Percentiles rank a stretch among this genome's conserved stretches.
Evolutionary conservation across 1,284 basidiomycete genomes (phyloP).

Genomic region (Cystobasidiaceae sp.): DNA sequence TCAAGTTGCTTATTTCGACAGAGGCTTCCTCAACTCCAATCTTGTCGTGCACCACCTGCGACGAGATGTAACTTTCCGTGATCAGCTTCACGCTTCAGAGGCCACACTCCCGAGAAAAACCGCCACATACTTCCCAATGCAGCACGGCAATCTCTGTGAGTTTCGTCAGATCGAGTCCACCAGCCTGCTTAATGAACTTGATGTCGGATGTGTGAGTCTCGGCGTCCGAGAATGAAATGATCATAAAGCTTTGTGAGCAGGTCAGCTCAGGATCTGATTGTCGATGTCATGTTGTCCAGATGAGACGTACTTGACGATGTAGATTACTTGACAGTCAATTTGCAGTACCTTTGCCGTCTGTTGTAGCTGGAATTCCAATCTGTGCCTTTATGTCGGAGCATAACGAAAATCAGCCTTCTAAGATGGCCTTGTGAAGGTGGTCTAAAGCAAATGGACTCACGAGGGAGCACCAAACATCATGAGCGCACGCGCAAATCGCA

Average conservation of each 20-base stretch:
- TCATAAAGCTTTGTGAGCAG: conserved; percentile 31
- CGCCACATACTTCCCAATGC: conserved; percentile 77
- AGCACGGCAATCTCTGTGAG: conserved; percentile 68
- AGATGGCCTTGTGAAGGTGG: too few relatives aligned
- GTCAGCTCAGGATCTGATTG: too few relatives aligned
- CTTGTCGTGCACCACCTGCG: conserved; percentile 82
- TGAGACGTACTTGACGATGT: conserved; percentile 34
- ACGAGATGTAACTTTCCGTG: too few relatives aligned
- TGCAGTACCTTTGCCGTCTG: conserved; percentile 76
- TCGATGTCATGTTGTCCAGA: too few relatives aligned
- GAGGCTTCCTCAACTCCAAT: conserved; percentile 75
- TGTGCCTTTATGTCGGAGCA: conserved; percentile 75
- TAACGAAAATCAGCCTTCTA: too few relatives aligned
- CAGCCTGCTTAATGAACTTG: conserved; percentile 52
- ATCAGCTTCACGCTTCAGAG: too few relatives aligned
- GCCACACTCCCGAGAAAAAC: too few relatives aligned
- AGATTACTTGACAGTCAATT: conserved; percentile 69
- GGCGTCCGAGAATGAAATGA: conserved; percentile 67
- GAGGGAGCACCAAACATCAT: conserved; percentile 82
- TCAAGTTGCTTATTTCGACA: conserved; percentile 65
- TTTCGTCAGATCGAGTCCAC: conserved; percentile 65
- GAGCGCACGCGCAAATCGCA: conserved; percentile 72
- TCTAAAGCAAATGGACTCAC: too few relatives aligned
- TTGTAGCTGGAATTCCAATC: conserved; percentile 71
- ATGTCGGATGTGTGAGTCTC: conserved; percentile 78